phyloP scores from a whole-genome alignment of 257 asterid genomes.

The Solanum virginianum region DNA sequence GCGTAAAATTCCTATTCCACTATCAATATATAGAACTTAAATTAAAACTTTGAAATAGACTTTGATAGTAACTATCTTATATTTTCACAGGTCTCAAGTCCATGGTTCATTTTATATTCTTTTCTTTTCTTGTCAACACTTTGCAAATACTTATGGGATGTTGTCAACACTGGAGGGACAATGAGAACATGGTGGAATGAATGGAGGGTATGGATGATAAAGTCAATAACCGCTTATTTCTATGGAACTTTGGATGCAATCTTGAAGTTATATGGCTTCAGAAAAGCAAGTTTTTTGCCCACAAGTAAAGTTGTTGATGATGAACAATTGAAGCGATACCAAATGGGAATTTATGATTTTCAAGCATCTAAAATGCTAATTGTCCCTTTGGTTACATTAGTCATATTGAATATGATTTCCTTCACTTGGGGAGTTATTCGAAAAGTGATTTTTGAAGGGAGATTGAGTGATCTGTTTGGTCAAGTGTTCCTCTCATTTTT shows the following conservation, averaged over 20 bases:
- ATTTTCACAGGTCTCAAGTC: slow-evolving; percentile 34
- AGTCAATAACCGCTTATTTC: slow-evolving; percentile 31
- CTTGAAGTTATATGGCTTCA: slow-evolving; percentile 21
- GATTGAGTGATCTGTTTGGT: slow-evolving; percentile 14
- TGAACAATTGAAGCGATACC: slow-evolving; percentile 24
- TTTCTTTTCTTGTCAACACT: slow-evolving; percentile 37
- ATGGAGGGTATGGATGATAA: slow-evolving; percentile 56
- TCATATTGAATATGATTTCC: slow-evolving; percentile 23
- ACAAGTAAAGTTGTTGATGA: slow-evolving; percentile 50
- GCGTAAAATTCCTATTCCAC: background rate
- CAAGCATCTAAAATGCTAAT: slow-evolving; percentile 29
- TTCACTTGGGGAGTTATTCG: slow-evolving; percentile 17
- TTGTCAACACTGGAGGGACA: slow-evolving; percentile 28
- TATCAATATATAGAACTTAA: background rate
- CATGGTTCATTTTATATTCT: slow-evolving; percentile 29
- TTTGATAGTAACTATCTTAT: background rate
- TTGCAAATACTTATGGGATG: slow-evolving; percentile 40
- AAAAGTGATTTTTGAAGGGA: background rate
- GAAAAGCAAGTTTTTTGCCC: slow-evolving; percentile 42
- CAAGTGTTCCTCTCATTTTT: slow-evolving; percentile 29
- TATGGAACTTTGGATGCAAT: slow-evolving; percentile 36
- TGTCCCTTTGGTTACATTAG: slow-evolving; percentile 39
- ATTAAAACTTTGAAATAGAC: background rate
- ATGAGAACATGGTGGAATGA: slow-evolving; percentile 38
- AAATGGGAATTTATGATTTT: slow-evolving; percentile 42